Conservation (phyloP, 2,329 filamentous ascomycete species). For the Paecilomyces sp. region DNA sequence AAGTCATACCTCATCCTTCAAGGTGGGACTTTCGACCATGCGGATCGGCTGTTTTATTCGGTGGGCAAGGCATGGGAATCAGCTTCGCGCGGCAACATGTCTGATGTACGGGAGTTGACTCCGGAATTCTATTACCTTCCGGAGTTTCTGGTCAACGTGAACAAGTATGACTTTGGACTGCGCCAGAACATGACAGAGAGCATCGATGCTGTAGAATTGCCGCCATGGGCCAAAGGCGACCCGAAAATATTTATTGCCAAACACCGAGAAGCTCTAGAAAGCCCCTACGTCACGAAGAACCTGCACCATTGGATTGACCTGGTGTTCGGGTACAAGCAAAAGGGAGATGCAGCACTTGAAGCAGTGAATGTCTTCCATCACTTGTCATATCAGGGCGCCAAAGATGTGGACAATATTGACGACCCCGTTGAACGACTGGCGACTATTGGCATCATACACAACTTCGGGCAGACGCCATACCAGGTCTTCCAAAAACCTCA, state of each 20-base stretch:
- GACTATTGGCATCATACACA: constrained; percentile 94
- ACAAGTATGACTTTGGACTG: constrained; percentile 86
- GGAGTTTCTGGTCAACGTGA: constrained; percentile 89
- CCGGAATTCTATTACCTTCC: constrained; percentile 97
- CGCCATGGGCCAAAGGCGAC: constrained; percentile 94
- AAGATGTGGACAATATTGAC: constrained; percentile 82
- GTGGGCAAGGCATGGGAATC: constrained; percentile 87
- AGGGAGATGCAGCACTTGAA: constrained; percentile 84
- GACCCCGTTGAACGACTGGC: constrained; percentile 81
- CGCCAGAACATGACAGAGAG: constrained; percentile 71
- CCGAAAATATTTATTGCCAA: constrained; percentile 93
- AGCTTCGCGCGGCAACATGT: constrained; percentile 81
- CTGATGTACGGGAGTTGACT: constrained; percentile 88
- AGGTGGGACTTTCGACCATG: constrained; percentile 93
- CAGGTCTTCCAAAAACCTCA: constrained; percentile 85
- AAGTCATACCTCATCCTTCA: constrained; percentile 91
- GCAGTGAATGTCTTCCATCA: constrained; percentile 94
- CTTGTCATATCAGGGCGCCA: constrained; percentile 88
- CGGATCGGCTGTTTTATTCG: constrained; percentile 90
- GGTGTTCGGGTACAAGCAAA: constrained; percentile 89
- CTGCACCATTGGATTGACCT: constrained; percentile 95
- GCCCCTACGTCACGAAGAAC: constrained; percentile 81
- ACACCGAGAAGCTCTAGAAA: constrained; percentile 91
- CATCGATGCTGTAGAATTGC: constrained; percentile 82
- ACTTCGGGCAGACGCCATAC: constrained; percentile 95